Percentiles rank a stretch among this genome's conserved stretches.
phyloP scores from a whole-genome alignment of 352 stramenopile genomes.

The Peronospora destructor region DNA sequence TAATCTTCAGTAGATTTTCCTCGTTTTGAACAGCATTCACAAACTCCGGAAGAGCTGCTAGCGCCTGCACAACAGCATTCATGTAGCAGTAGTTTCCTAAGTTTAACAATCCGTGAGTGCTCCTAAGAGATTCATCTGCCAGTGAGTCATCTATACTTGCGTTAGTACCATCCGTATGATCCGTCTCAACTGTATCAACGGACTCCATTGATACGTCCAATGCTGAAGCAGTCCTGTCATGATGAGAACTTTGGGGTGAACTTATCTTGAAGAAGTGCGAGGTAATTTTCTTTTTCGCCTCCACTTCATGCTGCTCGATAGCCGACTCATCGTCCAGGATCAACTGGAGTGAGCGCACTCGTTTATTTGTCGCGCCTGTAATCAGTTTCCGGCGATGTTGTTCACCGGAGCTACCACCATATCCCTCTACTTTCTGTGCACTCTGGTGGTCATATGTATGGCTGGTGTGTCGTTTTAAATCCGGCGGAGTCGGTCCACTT shows the following conservation, averaged over 20 bases:
- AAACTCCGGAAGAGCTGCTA: conserved; percentile 70
- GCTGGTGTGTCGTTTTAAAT: conserved; percentile 25
- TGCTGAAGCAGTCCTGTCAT: conserved; percentile 7
- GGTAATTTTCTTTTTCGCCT: conserved; percentile 25
- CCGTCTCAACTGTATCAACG: conserved; percentile 11
- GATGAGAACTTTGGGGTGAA: conserved; percentile 6
- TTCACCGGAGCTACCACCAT: conserved; percentile 14
- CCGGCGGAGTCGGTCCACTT: conserved; percentile 28
- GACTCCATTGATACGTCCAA: conserved; percentile 28
- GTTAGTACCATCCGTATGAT: conserved; percentile 6
- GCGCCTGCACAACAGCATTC: conserved; percentile 89
- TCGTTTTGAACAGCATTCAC: conserved; percentile 39
- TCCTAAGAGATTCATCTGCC: conserved; percentile 26
- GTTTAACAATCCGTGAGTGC: conserved; percentile 89
- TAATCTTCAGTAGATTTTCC: conserved; percentile 50
- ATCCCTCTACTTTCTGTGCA: conserved; percentile 12
- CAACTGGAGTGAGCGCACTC: conserved; percentile 66
- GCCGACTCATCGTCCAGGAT: conserved; percentile 61
- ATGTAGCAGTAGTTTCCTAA: conserved; percentile 92
- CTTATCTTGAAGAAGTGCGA: conserved; percentile 45
- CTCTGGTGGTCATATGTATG: conserved; percentile 16
- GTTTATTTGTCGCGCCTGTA: conserved; percentile 46
- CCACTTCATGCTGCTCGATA: conserved; percentile 9
- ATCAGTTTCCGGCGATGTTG: conserved; percentile 25
- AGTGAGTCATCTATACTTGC: conserved; percentile 6